A percentile compares a stretch with the other conserved stretches of the same genome.
Evolutionary conservation across 225 moss, liverwort and hornwort genomes (phyloP).

Genomic region (Asterella californica): DNA sequence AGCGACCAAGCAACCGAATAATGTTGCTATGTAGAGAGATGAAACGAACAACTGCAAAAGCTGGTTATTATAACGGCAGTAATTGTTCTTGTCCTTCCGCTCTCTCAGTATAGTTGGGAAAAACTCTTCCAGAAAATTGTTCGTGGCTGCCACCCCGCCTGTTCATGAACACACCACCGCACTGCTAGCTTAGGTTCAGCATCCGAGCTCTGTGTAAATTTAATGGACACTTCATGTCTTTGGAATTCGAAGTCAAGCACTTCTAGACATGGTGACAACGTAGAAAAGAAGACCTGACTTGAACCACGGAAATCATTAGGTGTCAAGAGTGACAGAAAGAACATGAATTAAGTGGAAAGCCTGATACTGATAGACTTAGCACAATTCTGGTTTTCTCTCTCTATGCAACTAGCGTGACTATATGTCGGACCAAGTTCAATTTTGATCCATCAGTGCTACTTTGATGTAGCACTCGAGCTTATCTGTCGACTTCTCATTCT

Average conservation of each 20-base stretch:
- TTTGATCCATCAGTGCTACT: too few relatives aligned
- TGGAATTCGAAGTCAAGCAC: too few relatives aligned
- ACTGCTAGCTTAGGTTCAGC: not conserved
- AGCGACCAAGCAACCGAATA: not conserved
- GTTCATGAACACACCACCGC: not conserved
- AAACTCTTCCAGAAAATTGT: conserved; percentile 22
- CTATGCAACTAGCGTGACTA: too few relatives aligned
- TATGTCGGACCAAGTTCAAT: too few relatives aligned
- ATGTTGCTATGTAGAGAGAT: conserved; percentile 17
- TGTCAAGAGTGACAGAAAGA: not conserved
- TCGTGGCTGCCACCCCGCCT: conserved; percentile 31
- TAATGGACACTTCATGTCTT: not conserved
- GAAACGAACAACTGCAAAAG: conserved; percentile 16
- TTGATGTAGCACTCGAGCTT: too few relatives aligned
- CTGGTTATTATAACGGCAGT: conserved; percentile 20
- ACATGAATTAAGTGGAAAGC: not conserved
- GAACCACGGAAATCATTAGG: not conserved
- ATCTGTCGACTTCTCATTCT: too few relatives aligned
- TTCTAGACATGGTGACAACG: not conserved
- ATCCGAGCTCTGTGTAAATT: not conserved
- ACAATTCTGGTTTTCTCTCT: too few relatives aligned
- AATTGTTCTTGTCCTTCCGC: not conserved
- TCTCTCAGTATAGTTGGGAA: conserved; percentile 13
- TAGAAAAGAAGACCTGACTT: not conserved
- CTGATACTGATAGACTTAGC: not conserved